Evolutionary conservation across 108 stramenopile species (phyloP).

Genomic region (Cyclotella baltica): DNA sequence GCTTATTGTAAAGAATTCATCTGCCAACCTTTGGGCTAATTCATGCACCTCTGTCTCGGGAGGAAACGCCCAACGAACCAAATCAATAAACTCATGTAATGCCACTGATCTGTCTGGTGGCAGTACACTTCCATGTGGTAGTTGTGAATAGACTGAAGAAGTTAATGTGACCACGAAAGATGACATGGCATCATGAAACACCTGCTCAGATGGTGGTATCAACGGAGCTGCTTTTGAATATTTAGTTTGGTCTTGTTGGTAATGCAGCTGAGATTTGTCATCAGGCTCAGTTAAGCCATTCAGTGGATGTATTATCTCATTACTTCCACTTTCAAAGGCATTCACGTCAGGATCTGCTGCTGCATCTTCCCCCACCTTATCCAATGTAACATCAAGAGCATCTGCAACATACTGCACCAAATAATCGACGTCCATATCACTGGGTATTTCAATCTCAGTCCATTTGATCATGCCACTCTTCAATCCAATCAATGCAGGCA

Average conservation of each 20-base stretch:
- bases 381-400: slow-evolving; percentile 27
- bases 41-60: slow-evolving; percentile 55
- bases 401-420: slow-evolving; percentile 18
- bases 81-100: slow-evolving; percentile 56
- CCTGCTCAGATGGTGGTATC: slow-evolving; percentile 27
- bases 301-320: background rate
- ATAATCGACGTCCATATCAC: slow-evolving; percentile 11
- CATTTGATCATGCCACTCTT: slow-evolving; percentile 50
- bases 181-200: slow-evolving; percentile 44
- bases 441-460: slow-evolving; percentile 13
- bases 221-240: slow-evolving; percentile 2
- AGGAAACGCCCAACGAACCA: slow-evolving; percentile 60
- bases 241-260: background rate
- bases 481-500: slow-evolving; percentile 48
- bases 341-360: slow-evolving; percentile 6
- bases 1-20: slow-evolving; percentile 22
- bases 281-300: background rate
- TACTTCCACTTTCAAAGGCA: background rate
- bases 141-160: slow-evolving; percentile 37
- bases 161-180: slow-evolving; percentile 40
- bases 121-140: slow-evolving; percentile 26
- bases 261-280: background rate
- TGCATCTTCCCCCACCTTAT: slow-evolving; percentile 13
- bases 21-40: slow-evolving; percentile 44
- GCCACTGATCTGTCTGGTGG: slow-evolving; percentile 34